Conservation (phyloP, 2,329 filamentous ascomycete genomes). For the Aspergillus puulaauensis region DNA sequence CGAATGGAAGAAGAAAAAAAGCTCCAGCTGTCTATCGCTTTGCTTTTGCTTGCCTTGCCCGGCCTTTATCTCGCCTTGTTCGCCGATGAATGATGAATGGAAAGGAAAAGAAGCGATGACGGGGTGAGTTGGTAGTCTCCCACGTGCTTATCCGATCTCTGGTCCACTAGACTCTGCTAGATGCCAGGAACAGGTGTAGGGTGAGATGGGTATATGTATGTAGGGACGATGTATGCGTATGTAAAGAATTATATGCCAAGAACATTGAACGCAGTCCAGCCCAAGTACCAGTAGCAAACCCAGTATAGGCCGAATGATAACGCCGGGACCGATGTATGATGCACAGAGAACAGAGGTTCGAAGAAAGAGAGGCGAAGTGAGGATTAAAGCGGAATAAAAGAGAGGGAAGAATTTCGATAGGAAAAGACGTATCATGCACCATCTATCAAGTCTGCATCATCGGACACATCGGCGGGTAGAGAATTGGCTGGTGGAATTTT, state of each 20-base stretch:
- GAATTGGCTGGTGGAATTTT: constrained; percentile 23
- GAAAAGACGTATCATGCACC: constrained; percentile 9
- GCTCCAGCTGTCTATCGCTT: constrained; percentile 3
- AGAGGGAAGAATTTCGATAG: background rate
- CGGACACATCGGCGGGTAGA: constrained; percentile 24
- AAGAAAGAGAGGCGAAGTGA: background rate
- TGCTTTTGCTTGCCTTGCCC: background rate
- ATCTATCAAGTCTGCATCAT: constrained; percentile 19
- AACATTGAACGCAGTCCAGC: background rate
- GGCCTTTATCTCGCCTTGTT: background rate
- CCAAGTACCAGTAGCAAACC: constrained; percentile 1
- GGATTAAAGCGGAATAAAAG: background rate
- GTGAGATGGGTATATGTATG: background rate
- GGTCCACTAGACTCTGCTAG: background rate
- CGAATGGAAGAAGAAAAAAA: background rate
- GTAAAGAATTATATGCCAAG: background rate
- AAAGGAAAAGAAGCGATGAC: constrained; percentile 4
- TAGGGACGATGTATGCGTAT: background rate
- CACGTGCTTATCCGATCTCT: background rate
- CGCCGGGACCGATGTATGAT: constrained; percentile 8
- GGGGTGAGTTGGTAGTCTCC: background rate
- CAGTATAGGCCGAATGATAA: background rate
- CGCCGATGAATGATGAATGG: background rate
- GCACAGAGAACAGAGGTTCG: background rate
- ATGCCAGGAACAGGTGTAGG: background rate